Evolutionary conservation across 805 yeast genomes (phyloP), one percentile per base, ranked within the genome.

Genomic region (Pichia kluyveri): DNA sequence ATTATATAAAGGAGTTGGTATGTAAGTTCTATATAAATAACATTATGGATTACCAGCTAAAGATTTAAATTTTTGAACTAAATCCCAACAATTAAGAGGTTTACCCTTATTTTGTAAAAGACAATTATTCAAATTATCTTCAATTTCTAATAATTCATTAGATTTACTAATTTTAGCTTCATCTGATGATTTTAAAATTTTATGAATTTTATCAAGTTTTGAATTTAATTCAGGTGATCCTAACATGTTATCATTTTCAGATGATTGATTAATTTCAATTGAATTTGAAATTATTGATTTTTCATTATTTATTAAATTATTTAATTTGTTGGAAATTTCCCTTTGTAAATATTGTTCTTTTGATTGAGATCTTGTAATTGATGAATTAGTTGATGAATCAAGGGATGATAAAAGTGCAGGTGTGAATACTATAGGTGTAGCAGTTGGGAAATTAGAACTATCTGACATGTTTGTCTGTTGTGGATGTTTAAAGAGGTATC

Each of bases 401-500:
- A 91, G 88, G 68, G 76, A 73, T 47, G 95, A 97, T 26, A 78
- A 90, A 55, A 75, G 75, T 54, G 85, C 89, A 19, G 98, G 96
- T 44, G 98, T 89, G 19, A 49, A 49, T 26, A 51, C 48, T 4
- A 49, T 47, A 17, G 54, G 54, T 5, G 54, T 53, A 7, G 44
- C 36, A 7, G 45, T 34, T 19, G 50, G 55, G 43, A 43, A 52
- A 10, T 50, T 30, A 14, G 38, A 32, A 19, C 19, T 14, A 31
- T 5, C 8, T 40, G 34, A 23, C 26, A 23, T 23, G 26, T 23
- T 6, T 23, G 26, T 4, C 5, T 23, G 26, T 23, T 23, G 26
- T 23, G 23, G 23, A 1, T 23, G 26, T 23, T 6, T 23, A 23
- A 23, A 23, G 26, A 23, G 5, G 26, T 23, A 23, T 23, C 26